Percentiles rank a stretch among this genome's conserved stretches.
phyloP scores from a whole-genome alignment of 495 filamentous ascomycete genomes.

The Chaetomium fimeti region DNA sequence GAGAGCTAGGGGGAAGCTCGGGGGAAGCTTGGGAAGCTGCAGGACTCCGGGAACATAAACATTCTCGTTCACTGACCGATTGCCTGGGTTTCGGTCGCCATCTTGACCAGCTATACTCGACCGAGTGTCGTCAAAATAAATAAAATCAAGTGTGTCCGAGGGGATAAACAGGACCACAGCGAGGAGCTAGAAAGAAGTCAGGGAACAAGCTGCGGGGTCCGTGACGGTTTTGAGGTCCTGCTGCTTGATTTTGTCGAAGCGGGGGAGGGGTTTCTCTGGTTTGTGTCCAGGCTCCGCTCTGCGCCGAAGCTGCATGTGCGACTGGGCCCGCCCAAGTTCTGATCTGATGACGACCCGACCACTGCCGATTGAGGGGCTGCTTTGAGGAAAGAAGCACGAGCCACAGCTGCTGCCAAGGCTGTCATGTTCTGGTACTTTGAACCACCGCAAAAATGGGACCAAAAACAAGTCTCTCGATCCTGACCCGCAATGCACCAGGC shows the following conservation, averaged over 20 bases:
- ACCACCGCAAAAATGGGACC: neutral
- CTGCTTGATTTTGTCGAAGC: slow-evolving; percentile 42
- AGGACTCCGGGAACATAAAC: neutral
- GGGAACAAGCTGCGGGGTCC: slow-evolving; percentile 21
- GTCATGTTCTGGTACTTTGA: neutral
- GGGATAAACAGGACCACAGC: neutral
- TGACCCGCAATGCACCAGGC: neutral
- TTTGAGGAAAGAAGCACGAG: neutral
- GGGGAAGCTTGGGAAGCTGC: neutral
- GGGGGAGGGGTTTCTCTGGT: slow-evolving; percentile 38
- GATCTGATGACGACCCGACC: neutral
- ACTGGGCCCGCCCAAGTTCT: neutral
- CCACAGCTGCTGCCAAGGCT: neutral
- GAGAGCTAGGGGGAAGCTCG: slow-evolving; percentile 8
- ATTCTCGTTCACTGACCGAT: slow-evolving; percentile 40
- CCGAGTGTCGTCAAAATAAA: slow-evolving; percentile 8
- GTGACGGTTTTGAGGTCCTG: slow-evolving; percentile 35
- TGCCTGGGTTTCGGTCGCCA: slow-evolving; percentile 42
- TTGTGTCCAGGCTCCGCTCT: slow-evolving; percentile 26
- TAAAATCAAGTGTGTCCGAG: neutral
- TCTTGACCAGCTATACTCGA: slow-evolving; percentile 26
- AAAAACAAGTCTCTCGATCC: neutral
- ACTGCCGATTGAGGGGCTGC: neutral
- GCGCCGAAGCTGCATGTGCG: slow-evolving; percentile 1
- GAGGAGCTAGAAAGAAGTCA: slow-evolving; percentile 16